Evolutionary conservation across 2,329 filamentous ascomycete genomes (phyloP).

Genomic region (Colletotrichum zoysiae): DNA sequence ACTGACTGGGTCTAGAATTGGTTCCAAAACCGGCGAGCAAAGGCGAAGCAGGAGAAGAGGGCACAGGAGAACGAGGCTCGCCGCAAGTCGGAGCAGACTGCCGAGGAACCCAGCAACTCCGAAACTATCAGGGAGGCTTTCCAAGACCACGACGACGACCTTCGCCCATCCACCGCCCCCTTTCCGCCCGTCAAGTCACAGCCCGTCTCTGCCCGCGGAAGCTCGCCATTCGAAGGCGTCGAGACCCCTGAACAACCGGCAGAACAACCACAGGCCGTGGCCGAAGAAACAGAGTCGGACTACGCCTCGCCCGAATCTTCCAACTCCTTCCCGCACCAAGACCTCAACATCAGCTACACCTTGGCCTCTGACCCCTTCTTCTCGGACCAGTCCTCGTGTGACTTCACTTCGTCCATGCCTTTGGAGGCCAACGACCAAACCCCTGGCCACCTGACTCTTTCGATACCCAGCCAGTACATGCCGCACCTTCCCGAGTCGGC

Average conservation of each 20-base stretch:
- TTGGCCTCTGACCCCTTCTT: constrained; percentile 33
- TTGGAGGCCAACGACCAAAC: constrained; percentile 23
- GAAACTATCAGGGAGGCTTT: constrained; percentile 52
- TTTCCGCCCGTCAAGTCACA: constrained; percentile 40
- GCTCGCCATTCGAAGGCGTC: constrained; percentile 18
- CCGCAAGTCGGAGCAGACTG: constrained; percentile 49
- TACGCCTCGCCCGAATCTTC: constrained; percentile 38
- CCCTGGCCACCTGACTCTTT: constrained; percentile 34
- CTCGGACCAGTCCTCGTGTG: constrained; percentile 35
- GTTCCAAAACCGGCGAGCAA: constrained; percentile 76
- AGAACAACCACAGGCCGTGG: constrained; percentile 4
- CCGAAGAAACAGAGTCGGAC: constrained; percentile 33
- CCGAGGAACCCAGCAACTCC: constrained; percentile 51
- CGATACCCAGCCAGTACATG: constrained; percentile 39
- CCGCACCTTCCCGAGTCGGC: constrained; percentile 24
- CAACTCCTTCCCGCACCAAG: constrained; percentile 25
- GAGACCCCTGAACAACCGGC: constrained; percentile 5
- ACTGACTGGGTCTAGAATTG: constrained; percentile 67
- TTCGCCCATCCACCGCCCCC: constrained; percentile 56
- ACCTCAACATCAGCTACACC: constrained; percentile 30
- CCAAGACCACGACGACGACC: constrained; percentile 50
- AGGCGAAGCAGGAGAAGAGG: constrained; percentile 74
- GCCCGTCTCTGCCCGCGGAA: neutral
- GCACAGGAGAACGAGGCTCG: constrained; percentile 62
- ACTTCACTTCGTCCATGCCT: constrained; percentile 33